Percentiles rank a stretch among this genome's conserved stretches.
These are phyloP conservation scores for Hammondia hammondi DNA, from an alignment of 169 alveolate genomes.

Conservation along the genomic window DNA sequence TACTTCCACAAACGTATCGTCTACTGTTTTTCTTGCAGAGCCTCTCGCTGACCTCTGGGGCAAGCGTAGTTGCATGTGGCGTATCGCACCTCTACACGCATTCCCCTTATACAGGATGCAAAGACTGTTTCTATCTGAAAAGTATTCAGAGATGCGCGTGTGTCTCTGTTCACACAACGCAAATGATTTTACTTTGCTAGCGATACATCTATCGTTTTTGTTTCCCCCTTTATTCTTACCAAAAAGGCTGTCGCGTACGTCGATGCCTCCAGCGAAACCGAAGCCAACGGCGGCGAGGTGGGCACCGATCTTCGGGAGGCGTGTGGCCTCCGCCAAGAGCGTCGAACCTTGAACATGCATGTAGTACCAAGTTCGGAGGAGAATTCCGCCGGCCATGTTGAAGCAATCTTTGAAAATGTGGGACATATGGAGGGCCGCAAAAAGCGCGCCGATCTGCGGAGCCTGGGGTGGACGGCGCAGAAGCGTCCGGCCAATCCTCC, in stretches of 20 bases:
- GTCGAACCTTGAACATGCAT: not conserved
- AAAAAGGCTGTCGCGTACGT: not conserved
- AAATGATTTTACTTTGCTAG: not conserved
- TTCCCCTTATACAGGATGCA: too few species aligned
- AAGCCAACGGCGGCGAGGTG: not conserved
- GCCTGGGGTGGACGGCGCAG: not conserved
- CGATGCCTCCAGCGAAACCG: not conserved
- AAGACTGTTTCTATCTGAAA: too few species aligned
- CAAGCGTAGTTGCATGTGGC: too few species aligned
- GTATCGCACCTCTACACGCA: too few species aligned
- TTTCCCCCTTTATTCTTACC: not conserved
- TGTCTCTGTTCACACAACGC: too few species aligned
- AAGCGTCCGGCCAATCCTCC: not conserved
- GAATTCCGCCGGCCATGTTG: not conserved
- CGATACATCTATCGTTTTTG: not conserved
- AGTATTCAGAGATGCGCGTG: too few species aligned
- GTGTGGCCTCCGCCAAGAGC: not conserved
- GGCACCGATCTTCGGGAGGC: not conserved
- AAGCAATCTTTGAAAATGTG: not conserved
- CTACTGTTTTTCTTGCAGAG: too few species aligned
- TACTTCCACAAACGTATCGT: too few species aligned
- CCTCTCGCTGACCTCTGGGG: too few species aligned
- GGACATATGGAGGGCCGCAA: conserved; percentile 32
- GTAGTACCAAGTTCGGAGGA: conserved; percentile 20
- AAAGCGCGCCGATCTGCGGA: not conserved